These are phyloP conservation scores for Dimargaris cristalligena DNA, from an alignment of 192 early-diverging fungal species.

Conservation along the genomic window DNA sequence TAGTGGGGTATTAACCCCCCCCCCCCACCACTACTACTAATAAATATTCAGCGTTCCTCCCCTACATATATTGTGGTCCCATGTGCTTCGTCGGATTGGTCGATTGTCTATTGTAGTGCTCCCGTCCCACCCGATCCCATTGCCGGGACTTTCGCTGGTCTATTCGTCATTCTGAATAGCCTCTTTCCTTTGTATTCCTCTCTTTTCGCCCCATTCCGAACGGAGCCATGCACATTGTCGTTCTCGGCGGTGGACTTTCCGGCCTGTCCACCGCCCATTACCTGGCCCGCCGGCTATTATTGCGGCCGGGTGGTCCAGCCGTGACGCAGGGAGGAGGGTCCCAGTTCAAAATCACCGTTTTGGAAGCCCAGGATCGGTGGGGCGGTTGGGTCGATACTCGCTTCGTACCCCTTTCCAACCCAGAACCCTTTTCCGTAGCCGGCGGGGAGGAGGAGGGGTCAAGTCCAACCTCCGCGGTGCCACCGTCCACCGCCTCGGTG, in stretches of 20 bases:
- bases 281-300: constrained; percentile 32
- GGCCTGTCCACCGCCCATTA: constrained; percentile 76
- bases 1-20: no score
- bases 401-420: constrained; percentile 20
- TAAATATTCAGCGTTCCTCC: no score
- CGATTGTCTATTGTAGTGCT: no score
- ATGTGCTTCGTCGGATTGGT: no score
- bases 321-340: constrained; percentile 13
- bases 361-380: constrained; percentile 47
- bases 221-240: constrained; percentile 35
- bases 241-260: constrained; percentile 87
- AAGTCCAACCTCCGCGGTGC: neutral
- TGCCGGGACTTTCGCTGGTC: no score
- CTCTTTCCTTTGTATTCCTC: no score
- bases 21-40: no score
- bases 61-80: no score
- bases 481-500: constrained; percentile 16
- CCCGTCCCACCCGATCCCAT: no score
- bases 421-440: neutral
- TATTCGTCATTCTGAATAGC: no score
- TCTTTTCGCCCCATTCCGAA: no score
- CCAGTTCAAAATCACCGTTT: constrained; percentile 42
- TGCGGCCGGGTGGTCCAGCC: no score
- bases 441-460: constrained; percentile 3
- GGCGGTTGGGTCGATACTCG: constrained; percentile 81